Evolutionary conservation across 495 filamentous ascomycete genomes (phyloP).

Genomic region (Xylaria intraflava): DNA sequence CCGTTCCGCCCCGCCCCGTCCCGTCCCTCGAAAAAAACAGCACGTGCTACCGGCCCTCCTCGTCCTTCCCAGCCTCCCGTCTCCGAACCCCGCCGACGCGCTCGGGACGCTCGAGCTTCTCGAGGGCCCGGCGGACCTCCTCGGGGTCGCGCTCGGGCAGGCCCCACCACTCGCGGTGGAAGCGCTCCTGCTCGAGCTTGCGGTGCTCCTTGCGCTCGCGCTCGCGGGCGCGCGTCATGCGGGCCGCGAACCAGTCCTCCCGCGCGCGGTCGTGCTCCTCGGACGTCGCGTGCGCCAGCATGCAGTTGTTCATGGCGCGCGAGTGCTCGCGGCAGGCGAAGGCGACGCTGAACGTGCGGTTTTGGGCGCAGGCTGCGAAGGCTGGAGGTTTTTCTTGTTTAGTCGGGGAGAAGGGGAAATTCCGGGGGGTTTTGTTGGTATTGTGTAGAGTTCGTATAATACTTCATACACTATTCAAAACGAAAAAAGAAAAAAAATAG

Average conservation of each 20-base stretch:
- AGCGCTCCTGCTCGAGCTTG: conserved; percentile 50
- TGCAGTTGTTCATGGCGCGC: conserved; percentile 86
- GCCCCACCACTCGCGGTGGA: conserved; percentile 56
- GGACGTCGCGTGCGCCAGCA: conserved; percentile 76
- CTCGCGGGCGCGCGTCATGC: conserved; percentile 57
- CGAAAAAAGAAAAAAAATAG: neutral
- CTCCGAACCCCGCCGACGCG: conserved; percentile 28
- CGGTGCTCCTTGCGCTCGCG: conserved; percentile 53
- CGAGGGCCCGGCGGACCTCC: conserved; percentile 28
- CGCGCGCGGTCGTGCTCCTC: conserved; percentile 81
- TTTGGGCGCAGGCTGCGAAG: conserved; percentile 82
- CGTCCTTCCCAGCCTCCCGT: conserved; percentile 7
- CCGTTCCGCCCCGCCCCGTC: neutral
- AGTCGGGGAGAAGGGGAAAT: neutral
- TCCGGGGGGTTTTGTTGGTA: too few species aligned
- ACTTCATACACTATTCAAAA: too few species aligned
- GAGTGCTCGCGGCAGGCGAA: conserved; percentile 77
- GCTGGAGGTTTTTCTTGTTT: conserved; percentile 43
- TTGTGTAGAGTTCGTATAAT: too few species aligned
- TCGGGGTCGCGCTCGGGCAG: conserved; percentile 45
- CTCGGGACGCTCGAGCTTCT: conserved; percentile 34
- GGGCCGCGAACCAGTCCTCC: conserved; percentile 84
- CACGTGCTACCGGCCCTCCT: neutral
- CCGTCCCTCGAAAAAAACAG: neutral
- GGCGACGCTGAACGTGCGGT: conserved; percentile 75